These are phyloP conservation scores for Peribolospora kevripleyi DNA, from an alignment of 768 basidiomycete genomes.

Conservation along the genomic window DNA sequence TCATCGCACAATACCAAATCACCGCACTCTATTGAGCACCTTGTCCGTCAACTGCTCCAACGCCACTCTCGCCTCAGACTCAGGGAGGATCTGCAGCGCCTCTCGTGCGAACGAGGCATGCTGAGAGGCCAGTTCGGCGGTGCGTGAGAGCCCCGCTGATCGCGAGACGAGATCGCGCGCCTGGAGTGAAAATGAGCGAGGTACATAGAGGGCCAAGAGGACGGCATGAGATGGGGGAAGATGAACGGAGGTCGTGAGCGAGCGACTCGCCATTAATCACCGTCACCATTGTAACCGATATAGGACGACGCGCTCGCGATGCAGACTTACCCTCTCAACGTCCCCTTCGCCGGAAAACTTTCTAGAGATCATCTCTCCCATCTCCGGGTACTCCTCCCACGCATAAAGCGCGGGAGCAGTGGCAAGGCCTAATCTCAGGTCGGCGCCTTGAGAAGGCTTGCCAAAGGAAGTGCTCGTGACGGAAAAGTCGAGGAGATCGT, in stretches of 20 bases:
- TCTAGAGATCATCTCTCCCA: slow-evolving; percentile 52
- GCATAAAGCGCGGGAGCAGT: slow-evolving; percentile 71
- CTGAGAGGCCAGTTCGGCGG: slow-evolving; percentile 42
- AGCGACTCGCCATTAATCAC: not conserved
- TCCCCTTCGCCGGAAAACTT: slow-evolving; percentile 57
- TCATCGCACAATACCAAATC: no score
- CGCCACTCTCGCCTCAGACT: slow-evolving; percentile 55
- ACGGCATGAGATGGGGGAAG: slow-evolving; percentile 2
- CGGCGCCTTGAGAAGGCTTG: slow-evolving; percentile 63
- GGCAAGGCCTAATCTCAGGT: slow-evolving; percentile 57
- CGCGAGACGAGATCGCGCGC: slow-evolving; percentile 40
- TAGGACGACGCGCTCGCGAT: slow-evolving; percentile 13
- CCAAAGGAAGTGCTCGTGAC: slow-evolving; percentile 50
- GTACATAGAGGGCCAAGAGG: not conserved
- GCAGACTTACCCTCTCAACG: slow-evolving; percentile 34
- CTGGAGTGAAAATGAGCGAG: slow-evolving; percentile 20
- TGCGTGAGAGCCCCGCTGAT: slow-evolving; percentile 54
- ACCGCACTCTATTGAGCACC: slow-evolving; percentile 24
- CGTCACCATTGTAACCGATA: not conserved
- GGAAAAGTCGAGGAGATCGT: slow-evolving; percentile 85
- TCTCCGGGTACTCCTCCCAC: slow-evolving; percentile 52
- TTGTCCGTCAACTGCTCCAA: slow-evolving; percentile 44
- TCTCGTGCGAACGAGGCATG: slow-evolving; percentile 58
- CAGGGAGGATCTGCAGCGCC: slow-evolving; percentile 43
- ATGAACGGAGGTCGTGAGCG: not conserved